These are phyloP conservation scores for Avena insularis DNA, from an alignment of 176 grass and related monocot species.

Conservation along the genomic window DNA sequence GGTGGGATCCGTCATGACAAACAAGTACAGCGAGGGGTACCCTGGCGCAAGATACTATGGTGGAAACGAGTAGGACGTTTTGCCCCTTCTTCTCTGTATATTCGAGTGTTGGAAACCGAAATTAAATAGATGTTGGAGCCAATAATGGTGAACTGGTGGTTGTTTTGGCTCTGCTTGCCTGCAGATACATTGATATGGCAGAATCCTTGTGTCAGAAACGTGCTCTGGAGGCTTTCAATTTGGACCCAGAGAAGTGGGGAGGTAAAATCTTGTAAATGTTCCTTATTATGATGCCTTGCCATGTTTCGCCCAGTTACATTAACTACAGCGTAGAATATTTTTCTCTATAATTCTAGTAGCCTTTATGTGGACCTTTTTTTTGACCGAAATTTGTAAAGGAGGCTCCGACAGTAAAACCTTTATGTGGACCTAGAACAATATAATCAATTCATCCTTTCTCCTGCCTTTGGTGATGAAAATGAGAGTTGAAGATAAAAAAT, in stretches of 20 bases:
- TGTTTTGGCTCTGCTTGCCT: conserved; percentile 41
- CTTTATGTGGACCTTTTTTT: not conserved
- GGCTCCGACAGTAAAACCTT: not conserved
- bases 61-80: conserved; percentile 80
- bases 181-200: conserved; percentile 96
- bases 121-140: not conserved
- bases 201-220: conserved; percentile 94
- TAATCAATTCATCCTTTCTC: not conserved
- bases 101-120: conserved; percentile 10
- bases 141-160: conserved; percentile 28
- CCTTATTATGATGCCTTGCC: not conserved
- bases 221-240: conserved; percentile 81
- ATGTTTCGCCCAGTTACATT: not conserved
- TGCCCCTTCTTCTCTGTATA: not conserved
- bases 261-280: conserved; percentile 51
- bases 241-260: conserved; percentile 98
- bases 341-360: conserved; percentile 7
- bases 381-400: not conserved
- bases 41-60: conserved; percentile 99
- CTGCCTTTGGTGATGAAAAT: conserved; percentile 19
- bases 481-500: not conserved
- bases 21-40: conserved; percentile 99
- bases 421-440: not conserved
- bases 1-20: conserved; percentile 98
- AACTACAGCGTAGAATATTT: not conserved